Base-by-base conservation (phyloP, 768 basidiomycete genomes). In the Hygrophorus pudorinus region DNA sequence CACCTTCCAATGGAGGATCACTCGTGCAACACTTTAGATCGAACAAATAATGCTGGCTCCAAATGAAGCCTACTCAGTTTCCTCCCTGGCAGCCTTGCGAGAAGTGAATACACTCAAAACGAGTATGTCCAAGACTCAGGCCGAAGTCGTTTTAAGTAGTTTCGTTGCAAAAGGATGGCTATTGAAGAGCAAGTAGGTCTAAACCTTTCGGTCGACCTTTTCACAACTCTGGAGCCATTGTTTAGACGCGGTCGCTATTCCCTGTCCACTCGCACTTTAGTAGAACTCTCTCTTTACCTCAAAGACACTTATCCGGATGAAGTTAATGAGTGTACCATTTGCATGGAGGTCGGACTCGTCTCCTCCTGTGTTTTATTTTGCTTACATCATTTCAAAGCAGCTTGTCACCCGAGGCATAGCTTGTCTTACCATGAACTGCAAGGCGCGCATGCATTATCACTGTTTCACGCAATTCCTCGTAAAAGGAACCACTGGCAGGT, bases 31-130 rank as follows among this genome's bases (percentile, higher is more conserved):
- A 21, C 16, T 17, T 4, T 52, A 93, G 90, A 72, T 93, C 32
- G 85, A 91, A 54, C 82, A 85, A 62, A 91, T 94, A 53, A 83
- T 92, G 75, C 68, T 81, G 13, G 85, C 89, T 5, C 78, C 85
- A 5, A 70, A 71, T 33, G 77, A 82, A 55, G 65, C 82, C 0
- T 94, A 72, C 58, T 89, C 81, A 13, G 71, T 89, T 9, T 82
- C 85, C 0, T 87, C 86, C 4, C 62, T 86, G 18, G 80, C 78
- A 2, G 88, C 87, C 0, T 65, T 89, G 33, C 78, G 86, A 37
- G 82, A 87, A 60, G 74, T 80, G 11, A 70, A 66, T 47, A 56
- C 65, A 24, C 65, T 87, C 36, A 79, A 78, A 48, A 62, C 71
- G 14, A 81, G 67, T 49, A 79, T 90, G 70, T 79, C 78, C 39